Conservation (phyloP, 2,329 filamentous ascomycete species). For the Calonectria hawksworthii region DNA sequence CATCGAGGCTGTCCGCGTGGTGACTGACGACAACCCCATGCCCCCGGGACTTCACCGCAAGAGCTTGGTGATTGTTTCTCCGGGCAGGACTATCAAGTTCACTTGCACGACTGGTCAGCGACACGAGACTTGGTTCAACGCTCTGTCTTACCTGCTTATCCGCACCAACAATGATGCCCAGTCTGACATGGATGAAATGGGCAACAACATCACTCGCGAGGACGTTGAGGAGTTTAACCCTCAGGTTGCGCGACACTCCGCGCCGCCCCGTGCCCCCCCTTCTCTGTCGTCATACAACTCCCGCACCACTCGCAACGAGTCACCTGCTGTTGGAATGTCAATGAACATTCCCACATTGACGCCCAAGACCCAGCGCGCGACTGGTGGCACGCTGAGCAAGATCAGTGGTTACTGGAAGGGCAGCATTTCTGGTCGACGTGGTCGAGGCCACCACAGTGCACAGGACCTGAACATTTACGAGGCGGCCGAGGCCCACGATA, state of each 20-base stretch:
- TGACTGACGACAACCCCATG: conserved; percentile 94
- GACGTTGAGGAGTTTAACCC: conserved; percentile 89
- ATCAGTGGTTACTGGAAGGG: conserved; percentile 72
- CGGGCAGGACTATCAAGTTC: conserved; percentile 91
- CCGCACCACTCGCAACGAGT: conserved; percentile 76
- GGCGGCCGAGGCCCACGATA: conserved; percentile 77
- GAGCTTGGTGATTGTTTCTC: conserved; percentile 91
- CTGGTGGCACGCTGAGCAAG: conserved; percentile 66
- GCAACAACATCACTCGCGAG: conserved; percentile 70
- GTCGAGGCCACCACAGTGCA: conserved; percentile 62
- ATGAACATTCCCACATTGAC: conserved; percentile 71
- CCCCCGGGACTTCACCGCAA: conserved; percentile 95
- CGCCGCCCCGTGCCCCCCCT: conserved; percentile 66
- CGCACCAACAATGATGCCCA: conserved; percentile 78
- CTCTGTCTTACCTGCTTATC: conserved; percentile 90
- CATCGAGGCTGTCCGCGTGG: conserved; percentile 92
- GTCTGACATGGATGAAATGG: conserved; percentile 71
- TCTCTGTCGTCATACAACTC: conserved; percentile 89
- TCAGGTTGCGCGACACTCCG: conserved; percentile 56
- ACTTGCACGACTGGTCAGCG: conserved; percentile 94
- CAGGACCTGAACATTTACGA: conserved; percentile 68
- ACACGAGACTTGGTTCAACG: conserved; percentile 99
- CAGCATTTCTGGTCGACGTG: conserved; percentile 68
- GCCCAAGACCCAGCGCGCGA: conserved; percentile 58
- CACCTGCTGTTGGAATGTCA: conserved; percentile 65